These are phyloP conservation scores for Rhodocollybia butyracea DNA, from an alignment of 768 basidiomycete species.

Conservation along the genomic window DNA sequence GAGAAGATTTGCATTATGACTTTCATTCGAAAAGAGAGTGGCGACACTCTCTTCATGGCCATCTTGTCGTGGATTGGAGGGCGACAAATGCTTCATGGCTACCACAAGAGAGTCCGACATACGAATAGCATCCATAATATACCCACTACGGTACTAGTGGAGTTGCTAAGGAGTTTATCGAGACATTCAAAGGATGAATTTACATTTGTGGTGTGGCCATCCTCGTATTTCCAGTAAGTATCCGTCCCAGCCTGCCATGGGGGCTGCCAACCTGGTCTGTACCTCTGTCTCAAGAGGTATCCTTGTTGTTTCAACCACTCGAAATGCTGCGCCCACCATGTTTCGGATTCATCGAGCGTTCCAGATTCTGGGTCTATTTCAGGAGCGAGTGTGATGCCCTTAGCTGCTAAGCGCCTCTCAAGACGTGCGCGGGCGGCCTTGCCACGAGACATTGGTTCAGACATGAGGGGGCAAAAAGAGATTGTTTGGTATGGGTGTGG, in stretches of 20 bases:
- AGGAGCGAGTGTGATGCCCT: too few relatives aligned
- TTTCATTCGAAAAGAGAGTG: conserved; percentile 15
- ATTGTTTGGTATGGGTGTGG: too few relatives aligned
- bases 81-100: conserved; percentile 16
- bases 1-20: conserved; percentile 14
- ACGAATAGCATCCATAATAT: conserved; percentile 17
- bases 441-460: too few relatives aligned
- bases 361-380: too few relatives aligned
- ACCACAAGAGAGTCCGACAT: conserved; percentile 17
- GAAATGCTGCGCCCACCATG: conserved; percentile 14
- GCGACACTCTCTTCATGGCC: conserved; percentile 15
- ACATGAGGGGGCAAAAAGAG: too few relatives aligned
- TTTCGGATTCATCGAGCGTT: too few relatives aligned
- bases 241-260: neutral
- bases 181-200: neutral
- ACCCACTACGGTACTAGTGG: too few relatives aligned
- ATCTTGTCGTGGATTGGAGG: neutral
- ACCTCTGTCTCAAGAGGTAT: conserved; percentile 14
- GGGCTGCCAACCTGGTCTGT: conserved; percentile 15
- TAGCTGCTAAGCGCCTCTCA: too few relatives aligned
- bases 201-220: neutral
- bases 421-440: too few relatives aligned
- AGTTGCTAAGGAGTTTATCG: neutral
- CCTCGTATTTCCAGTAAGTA: neutral
- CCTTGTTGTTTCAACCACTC: conserved; percentile 13